Evolutionary conservation across 148 eudicot species (phyloP), one percentile per base, ranked within the genome.

Genomic region (Silene uniflora): DNA sequence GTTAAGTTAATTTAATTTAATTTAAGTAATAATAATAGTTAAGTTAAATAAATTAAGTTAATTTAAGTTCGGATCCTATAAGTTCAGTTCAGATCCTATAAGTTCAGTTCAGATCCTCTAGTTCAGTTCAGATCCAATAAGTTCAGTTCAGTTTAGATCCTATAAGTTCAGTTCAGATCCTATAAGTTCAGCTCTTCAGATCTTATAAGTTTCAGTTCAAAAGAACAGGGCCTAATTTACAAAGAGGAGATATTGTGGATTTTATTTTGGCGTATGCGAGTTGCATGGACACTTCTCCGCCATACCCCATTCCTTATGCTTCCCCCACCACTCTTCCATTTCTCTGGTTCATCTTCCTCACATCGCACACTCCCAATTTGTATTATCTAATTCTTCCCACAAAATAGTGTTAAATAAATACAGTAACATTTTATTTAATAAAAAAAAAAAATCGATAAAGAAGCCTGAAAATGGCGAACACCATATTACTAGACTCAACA

Each of bases 401-500:
- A 65, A 73, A 65, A 1, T 6, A 14, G 10, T 3, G 42, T 10
- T 25, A 17, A 35, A 1, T 21, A 13, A 8, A 11, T 23, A 29
- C 32, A 29, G 32, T 29, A 47, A 32, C 4, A 5, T 19, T 18
- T 32, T 55, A 19, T 35, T 58, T 4, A 12, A 52, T 49, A 10
- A 35, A 35, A 29, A 29, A 29, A 29, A 1, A 61, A 39, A 23
- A 13, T 10, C 12, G 2, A 52, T 0, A 35, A 58, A 1, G 10
- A 25, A 4, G 13, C 58, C 21, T 32, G 16, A 29, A 29, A 79
- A 90, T 90, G 95, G 89, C 89, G 7, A 83, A 81, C 67, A 76
- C 83, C 14, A 76, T 84, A 14, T 54, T 91, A 14, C 84, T 89
- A 14, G 75, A 83, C 76, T 82, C 89, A 39, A 80, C 77, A 54